These are phyloP conservation scores for Penicillium fuscoglaucum DNA, from an alignment of 2,329 filamentous ascomycete genomes.

Conservation along the genomic window DNA sequence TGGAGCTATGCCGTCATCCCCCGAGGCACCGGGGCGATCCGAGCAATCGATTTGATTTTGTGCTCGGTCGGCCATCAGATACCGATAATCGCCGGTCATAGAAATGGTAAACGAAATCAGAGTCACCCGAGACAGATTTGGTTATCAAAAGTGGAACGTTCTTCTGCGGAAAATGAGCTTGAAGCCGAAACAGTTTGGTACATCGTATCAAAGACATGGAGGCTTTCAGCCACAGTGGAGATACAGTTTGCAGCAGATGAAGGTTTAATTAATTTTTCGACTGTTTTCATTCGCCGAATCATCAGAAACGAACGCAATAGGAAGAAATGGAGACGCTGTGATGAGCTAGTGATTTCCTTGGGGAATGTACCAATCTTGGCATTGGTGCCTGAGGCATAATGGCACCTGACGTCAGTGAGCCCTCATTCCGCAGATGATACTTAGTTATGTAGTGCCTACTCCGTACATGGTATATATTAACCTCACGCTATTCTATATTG, in stretches of 20 bases:
- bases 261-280: not conserved
- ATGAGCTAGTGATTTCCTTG: not conserved
- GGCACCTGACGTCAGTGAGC: slow-evolving; percentile 21
- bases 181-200: not conserved
- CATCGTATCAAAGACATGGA: not conserved
- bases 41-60: slow-evolving; percentile 15
- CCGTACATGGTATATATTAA: not conserved
- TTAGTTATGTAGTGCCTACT: not conserved
- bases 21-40: slow-evolving; percentile 16
- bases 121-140: not conserved
- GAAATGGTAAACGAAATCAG: not conserved
- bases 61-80: not conserved
- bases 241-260: not conserved
- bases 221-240: not conserved
- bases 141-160: not conserved
- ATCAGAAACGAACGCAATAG: not conserved
- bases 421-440: not conserved
- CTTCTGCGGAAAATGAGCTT: not conserved
- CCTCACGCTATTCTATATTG: not conserved
- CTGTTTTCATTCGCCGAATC: not conserved
- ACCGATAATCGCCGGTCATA: not conserved
- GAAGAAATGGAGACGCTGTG: not conserved
- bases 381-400: slow-evolving; percentile 10
- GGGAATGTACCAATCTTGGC: not conserved
- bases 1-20: slow-evolving; percentile 23